Evolutionary conservation across 768 basidiomycete species (phyloP).

Genomic region (Pluteus cervinus): DNA sequence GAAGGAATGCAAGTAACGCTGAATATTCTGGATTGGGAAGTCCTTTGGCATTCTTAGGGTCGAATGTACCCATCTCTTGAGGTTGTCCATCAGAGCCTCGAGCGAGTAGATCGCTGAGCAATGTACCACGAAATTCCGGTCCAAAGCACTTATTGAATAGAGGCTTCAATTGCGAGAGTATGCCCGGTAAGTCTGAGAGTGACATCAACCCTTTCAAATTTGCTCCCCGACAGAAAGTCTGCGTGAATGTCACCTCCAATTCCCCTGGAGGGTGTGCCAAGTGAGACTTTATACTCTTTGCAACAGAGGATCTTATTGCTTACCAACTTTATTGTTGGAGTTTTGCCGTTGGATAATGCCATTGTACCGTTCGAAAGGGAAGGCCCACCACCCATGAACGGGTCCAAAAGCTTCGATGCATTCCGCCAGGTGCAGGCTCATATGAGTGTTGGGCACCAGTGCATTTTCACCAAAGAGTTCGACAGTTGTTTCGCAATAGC

Average conservation of each 20-base stretch:
- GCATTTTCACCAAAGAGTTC: slow-evolving; percentile 19
- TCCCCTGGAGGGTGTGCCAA: slow-evolving; percentile 15
- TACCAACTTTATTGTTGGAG: slow-evolving; percentile 24
- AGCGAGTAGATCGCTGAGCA: no score
- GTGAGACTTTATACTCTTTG: not conserved
- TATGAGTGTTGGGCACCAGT: slow-evolving; percentile 29
- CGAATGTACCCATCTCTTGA: no score
- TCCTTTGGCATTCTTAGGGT: no score
- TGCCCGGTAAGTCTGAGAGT: no score
- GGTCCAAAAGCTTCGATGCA: slow-evolving; percentile 24
- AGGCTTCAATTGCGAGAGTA: no score
- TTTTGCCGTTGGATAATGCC: slow-evolving; percentile 21
- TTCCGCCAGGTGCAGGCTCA: slow-evolving; percentile 26
- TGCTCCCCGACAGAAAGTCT: slow-evolving; percentile 16
- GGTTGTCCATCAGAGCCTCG: no score
- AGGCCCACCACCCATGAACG: slow-evolving; percentile 23
- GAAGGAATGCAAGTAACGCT: no score
- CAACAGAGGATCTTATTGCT: slow-evolving; percentile 3
- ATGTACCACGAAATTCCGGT: no score
- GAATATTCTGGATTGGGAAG: no score
- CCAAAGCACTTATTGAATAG: no score
- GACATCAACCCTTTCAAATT: slow-evolving; percentile 14
- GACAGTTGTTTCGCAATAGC: slow-evolving; percentile 20
- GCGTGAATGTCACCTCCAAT: slow-evolving; percentile 21
- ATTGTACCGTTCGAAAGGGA: slow-evolving; percentile 26